Evolutionary conservation across 768 basidiomycete genomes (phyloP).

Genomic region (Daedaleopsis sinensis): DNA sequence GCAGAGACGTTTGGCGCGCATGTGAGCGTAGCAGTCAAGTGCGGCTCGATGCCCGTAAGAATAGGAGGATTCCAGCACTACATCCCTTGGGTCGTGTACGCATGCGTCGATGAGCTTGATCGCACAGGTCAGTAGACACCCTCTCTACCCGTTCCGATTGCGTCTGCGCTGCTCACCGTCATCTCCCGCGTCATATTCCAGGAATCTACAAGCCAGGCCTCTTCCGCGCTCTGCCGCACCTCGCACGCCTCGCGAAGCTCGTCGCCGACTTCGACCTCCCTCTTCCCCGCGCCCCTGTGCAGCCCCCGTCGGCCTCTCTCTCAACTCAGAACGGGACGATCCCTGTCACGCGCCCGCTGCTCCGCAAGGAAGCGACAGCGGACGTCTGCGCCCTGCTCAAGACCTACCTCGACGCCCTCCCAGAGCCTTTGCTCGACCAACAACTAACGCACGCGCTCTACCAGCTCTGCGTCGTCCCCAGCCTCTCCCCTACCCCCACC

Average conservation of each 20-base stretch:
- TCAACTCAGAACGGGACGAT: slow-evolving; percentile 23
- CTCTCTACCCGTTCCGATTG: no score
- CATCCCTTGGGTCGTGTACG: slow-evolving; percentile 42
- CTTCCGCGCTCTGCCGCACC: slow-evolving; percentile 46
- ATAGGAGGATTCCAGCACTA: slow-evolving; percentile 42
- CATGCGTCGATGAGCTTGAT: slow-evolving; percentile 50
- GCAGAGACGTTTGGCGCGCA: slow-evolving; percentile 42
- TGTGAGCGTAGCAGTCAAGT: slow-evolving; percentile 36
- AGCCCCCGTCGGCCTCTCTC: slow-evolving; percentile 23
- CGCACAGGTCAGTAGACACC: slow-evolving; percentile 38
- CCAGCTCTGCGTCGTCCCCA: slow-evolving; percentile 37
- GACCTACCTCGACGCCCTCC: slow-evolving; percentile 50
- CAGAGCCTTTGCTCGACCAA: slow-evolving; percentile 47
- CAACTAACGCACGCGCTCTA: slow-evolving; percentile 44
- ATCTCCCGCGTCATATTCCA: slow-evolving; percentile 19
- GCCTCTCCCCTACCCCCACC: slow-evolving; percentile 15
- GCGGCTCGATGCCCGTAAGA: slow-evolving; percentile 36
- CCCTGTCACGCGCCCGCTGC: slow-evolving; percentile 27
- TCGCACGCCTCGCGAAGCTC: slow-evolving; percentile 42
- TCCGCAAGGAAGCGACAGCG: slow-evolving; percentile 42
- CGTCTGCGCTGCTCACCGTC: not conserved
- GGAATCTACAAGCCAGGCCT: slow-evolving; percentile 47
- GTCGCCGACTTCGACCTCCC: slow-evolving; percentile 41
- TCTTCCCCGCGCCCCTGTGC: not conserved
- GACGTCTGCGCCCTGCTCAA: slow-evolving; percentile 50